Conservation (phyloP, 495 filamentous ascomycete species). For the Penicillium atrosanguineum region DNA sequence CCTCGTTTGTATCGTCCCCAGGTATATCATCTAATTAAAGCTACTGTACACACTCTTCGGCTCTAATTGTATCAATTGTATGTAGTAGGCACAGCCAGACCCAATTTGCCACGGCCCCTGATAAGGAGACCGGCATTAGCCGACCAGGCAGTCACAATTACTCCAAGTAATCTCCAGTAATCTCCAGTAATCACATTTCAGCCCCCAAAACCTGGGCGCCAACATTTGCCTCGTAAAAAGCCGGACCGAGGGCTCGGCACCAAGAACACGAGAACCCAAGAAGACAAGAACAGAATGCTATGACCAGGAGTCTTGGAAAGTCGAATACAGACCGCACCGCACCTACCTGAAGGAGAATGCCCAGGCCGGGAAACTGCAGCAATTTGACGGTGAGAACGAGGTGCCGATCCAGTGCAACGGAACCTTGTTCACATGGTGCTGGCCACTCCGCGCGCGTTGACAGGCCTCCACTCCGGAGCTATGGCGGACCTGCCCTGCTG, state of each 20-base stretch:
- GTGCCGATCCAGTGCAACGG: constrained; percentile 6
- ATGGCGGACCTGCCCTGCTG: constrained; percentile 1
- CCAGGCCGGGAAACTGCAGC: not conserved
- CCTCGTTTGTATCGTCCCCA: no score
- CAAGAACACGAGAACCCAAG: constrained; percentile 3
- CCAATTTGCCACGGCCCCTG: no score
- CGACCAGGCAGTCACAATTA: no score
- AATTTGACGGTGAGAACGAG: not conserved
- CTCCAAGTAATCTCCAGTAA: no score
- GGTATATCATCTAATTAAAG: no score
- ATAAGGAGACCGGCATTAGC: no score
- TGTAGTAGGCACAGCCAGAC: no score
- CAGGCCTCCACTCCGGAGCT: constrained; percentile 3
- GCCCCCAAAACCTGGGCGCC: not conserved
- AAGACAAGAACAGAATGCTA: not conserved
- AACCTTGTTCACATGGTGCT: not conserved
- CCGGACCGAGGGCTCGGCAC: not conserved
- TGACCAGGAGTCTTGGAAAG: not conserved
- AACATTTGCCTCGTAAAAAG: not conserved
- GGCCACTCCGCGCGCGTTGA: not conserved
- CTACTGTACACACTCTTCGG: no score
- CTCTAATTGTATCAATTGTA: no score
- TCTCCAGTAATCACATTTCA: no score
- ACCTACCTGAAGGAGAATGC: not conserved
- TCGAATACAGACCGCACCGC: not conserved